Evolutionary conservation across 257 asterid species (phyloP).

Genomic region (Ballota nigra): DNA sequence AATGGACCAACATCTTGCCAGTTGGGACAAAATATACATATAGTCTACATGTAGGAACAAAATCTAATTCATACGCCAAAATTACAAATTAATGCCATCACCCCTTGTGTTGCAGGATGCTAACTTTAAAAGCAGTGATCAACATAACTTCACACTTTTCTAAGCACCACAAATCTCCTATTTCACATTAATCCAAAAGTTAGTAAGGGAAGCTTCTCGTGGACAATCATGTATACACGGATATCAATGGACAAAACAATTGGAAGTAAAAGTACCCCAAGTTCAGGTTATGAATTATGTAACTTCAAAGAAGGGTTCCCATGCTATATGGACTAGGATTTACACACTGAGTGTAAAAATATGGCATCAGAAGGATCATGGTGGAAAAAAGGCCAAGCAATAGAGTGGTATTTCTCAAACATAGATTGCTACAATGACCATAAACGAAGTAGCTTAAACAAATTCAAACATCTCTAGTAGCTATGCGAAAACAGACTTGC

Average conservation of each 20-base stretch:
- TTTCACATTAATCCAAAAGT: background rate
- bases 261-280: background rate
- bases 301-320: background rate
- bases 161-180: background rate
- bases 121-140: background rate
- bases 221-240: background rate
- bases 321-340: background rate
- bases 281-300: background rate
- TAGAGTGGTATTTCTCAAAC: background rate
- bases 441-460: background rate
- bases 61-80: conserved; percentile 1
- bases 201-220: background rate
- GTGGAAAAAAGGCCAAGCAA: background rate
- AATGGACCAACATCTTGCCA: conserved; percentile 1
- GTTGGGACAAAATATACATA: conserved; percentile 4
- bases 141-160: background rate
- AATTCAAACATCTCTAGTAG: background rate
- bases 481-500: background rate
- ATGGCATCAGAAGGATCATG: background rate
- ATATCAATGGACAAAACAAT: too few species aligned
- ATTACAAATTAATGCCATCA: background rate
- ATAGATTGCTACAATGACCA: background rate
- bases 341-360: background rate
- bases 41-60: background rate
- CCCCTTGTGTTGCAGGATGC: background rate